Evolutionary conservation across 768 basidiomycete species (phyloP).

Genomic region (Russula earlei): DNA sequence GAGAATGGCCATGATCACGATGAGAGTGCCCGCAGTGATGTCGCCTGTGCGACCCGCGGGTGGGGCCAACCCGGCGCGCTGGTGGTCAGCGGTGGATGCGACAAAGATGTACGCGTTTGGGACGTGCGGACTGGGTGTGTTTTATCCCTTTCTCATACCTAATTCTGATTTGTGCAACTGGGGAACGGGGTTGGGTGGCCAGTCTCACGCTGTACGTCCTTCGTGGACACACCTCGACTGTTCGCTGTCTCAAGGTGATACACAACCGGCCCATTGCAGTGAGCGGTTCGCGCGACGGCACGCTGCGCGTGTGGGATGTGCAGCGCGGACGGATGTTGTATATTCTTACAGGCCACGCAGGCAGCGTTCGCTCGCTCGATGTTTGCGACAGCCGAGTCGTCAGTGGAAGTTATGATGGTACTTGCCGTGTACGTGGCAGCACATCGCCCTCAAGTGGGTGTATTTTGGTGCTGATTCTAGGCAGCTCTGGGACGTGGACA

Average conservation of each 20-base stretch:
- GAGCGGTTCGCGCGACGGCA: constrained; percentile 80
- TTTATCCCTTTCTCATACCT: not conserved
- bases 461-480: constrained; percentile 25
- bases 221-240: constrained; percentile 79
- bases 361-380: constrained; percentile 83
- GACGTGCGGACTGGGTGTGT: constrained; percentile 74
- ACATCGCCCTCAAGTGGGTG: too few species aligned
- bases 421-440: constrained; percentile 56
- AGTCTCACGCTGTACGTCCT: constrained; percentile 43
- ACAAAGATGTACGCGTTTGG: constrained; percentile 89
- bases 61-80: constrained; percentile 84
- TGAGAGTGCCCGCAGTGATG: constrained; percentile 30
- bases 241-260: constrained; percentile 82
- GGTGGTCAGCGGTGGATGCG: constrained; percentile 88
- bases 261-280: constrained; percentile 84
- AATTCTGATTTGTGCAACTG: not conserved
- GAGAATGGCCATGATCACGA: not conserved
- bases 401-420: constrained; percentile 90
- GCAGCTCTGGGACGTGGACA: constrained; percentile 38
- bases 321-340: constrained; percentile 61
- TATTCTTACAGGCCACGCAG: constrained; percentile 64
- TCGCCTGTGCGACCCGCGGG: constrained; percentile 63
- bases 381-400: constrained; percentile 76
- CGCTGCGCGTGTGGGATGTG: constrained; percentile 89
- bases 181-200: not conserved